Conservation (phyloP, 768 basidiomycete genomes). For the Wakefieldia striispora region DNA sequence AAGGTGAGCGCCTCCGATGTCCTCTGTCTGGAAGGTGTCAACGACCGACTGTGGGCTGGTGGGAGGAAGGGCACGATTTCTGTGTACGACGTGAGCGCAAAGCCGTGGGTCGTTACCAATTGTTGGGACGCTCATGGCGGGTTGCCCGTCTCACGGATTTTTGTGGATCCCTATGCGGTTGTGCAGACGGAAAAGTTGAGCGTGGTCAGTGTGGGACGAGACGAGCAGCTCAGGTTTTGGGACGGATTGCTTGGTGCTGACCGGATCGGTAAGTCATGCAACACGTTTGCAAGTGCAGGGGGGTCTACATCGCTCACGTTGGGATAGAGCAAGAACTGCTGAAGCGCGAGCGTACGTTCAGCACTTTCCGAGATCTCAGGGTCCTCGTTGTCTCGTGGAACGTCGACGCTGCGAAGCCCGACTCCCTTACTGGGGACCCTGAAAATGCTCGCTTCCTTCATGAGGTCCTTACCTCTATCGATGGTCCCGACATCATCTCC, state of each 20-base stretch:
- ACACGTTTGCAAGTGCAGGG: not conserved
- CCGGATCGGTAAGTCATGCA: conserved; percentile 72
- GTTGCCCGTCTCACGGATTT: conserved; percentile 60
- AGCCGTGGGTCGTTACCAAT: conserved; percentile 87
- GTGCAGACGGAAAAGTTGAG: conserved; percentile 62
- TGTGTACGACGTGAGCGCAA: conserved; percentile 69
- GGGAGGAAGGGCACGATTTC: conserved; percentile 77
- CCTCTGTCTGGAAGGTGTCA: conserved; percentile 80
- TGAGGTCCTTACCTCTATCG: conserved; percentile 69
- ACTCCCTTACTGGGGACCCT: conserved; percentile 58
- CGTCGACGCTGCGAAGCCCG: conserved; percentile 83
- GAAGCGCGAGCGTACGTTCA: conserved; percentile 74
- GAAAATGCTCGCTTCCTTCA: conserved; percentile 81
- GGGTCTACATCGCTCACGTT: not conserved
- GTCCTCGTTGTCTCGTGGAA: conserved; percentile 91
- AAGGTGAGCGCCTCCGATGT: conserved; percentile 83
- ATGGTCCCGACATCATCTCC: conserved; percentile 81
- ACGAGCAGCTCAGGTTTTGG: conserved; percentile 77
- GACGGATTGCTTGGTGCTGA: conserved; percentile 83
- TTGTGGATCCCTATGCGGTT: conserved; percentile 75
- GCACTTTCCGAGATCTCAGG: conserved; percentile 73
- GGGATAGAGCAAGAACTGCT: conserved; percentile 67
- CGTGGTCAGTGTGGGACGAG: conserved; percentile 74
- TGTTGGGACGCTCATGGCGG: conserved; percentile 79
- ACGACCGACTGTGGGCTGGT: conserved; percentile 84